Base-by-base conservation (phyloP, 2,329 filamentous ascomycete genomes). In the Dactylonectria macrodidyma region DNA sequence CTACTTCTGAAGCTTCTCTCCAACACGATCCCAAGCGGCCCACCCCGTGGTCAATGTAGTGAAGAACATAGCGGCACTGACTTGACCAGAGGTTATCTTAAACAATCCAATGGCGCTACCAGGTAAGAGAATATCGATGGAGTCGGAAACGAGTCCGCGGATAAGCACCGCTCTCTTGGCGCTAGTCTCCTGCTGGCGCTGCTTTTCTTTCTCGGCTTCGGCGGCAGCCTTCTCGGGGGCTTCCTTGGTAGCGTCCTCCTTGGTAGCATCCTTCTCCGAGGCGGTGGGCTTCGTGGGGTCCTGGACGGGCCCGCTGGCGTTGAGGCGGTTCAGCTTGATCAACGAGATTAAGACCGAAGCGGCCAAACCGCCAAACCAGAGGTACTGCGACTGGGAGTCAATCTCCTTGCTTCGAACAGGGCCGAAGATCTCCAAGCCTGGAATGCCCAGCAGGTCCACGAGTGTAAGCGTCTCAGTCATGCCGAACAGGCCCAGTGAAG, bases 291-390 rank as follows among this genome's bases (percentile, higher is more conserved):
- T 63, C 8, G 64, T 63, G 7, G 74, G 62, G 26, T 76, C 70
- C 60, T 76, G 67, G 7, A 72, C 73, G 12, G 73, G 51, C n/a
- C 34, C 75, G 14, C 72, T 76, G 5, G 73, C 75, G 19, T 76
- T 77, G 36, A 78, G 77, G 33, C 72, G 79, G n/a, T 81, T 65
- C 46, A 88, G 76, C 67, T 83, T 79, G 67, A 88, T 71, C 36
- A 84, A 34, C 2, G 83, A 81, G 26, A 83, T 74, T 3, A 86
- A 48, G 0, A 88, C 80, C 1, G 86, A 88, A 65, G 87, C 86
- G 11, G 81, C 81, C 24, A 94, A 81, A 0, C 87, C 86, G 46
- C 90, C 88, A 70, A 93, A 87, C 92, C 92, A 95, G 79, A 92
- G 90, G 59, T 89, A 86, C 80, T 92, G 89, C 0, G 88, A 88